Base-by-base conservation (phyloP, 2,329 filamentous ascomycete genomes). In the Microsporum audouinii region DNA sequence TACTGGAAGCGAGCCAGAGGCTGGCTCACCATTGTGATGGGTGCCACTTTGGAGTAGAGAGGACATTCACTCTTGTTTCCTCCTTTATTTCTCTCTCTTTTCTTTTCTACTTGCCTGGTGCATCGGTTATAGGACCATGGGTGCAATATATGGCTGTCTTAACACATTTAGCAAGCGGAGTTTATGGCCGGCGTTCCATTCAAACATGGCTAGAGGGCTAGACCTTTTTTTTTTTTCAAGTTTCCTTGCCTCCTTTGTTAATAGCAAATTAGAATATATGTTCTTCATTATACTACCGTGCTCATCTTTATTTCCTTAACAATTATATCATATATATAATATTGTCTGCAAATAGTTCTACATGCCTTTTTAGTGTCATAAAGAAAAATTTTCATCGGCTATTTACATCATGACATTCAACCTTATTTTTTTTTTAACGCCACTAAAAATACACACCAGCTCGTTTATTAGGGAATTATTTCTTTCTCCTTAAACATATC, bases 1-100 rank as follows among this genome's bases (percentile, higher is more conserved):
- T 45, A 80, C 82, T 36, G 86, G 86, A 8, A 81, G 83, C 49
- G 81, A 83, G 33, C 66, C 67, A 31, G 66, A 70, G 31, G 12
- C 51, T 17, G n/a, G 31, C 5, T n/a, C 29, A 14, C 14, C 51
- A 38, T 34, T 14, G n/a, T 17, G 51, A 34, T 38, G 51, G 7
- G 14, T 34, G 33, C 14, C 14, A n/a, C n/a, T 34, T 10, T 3
- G 31, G 14, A 55, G 51, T 17, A 29, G 31, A 23, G 17, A 23
- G 33, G 17, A 14, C n/a, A 2, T 36, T 36, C 7, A 17, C 4
- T 12, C 51, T 3, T 36, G 31, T 55, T 36, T 27, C 31, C 31
- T n/a, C 2, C 5, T 55, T 36, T 38, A 5, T 36, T 23, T 60
- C 5, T 17, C 8, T 57, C 39, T 10, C 29, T 36, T 55, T 55